Evolutionary conservation across 495 filamentous ascomycete species (phyloP), one percentile per base, ranked within the genome.

Genomic region (Bathelium albidoporum): DNA sequence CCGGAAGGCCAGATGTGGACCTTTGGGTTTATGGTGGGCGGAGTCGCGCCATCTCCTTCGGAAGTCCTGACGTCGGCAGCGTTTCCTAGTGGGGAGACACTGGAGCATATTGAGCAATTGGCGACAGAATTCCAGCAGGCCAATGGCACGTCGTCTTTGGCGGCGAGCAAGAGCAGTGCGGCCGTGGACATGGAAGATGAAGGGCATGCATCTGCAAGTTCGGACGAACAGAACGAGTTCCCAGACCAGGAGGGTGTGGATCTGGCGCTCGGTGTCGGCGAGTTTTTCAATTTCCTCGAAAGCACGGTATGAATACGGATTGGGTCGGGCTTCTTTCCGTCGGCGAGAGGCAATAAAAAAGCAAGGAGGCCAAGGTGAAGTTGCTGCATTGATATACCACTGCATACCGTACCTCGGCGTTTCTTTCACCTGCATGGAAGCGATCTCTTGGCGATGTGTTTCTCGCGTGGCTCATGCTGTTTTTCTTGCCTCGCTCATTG

Each of bases 381-480:
- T 55, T 55, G 49, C 24, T 55, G 49, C 49, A 55, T 55, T 29
- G 49, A 55, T 55, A 55, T 55, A 55, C 49, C 49, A 55, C 49
- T 55, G 49, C 49, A 55, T 55, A 26, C 7, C 5, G 24, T 55
- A 26, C n/a, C 4, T 20, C 5, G 49, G 49, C 49, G 49, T 55
- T 55, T 49, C 5, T 55, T 20, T 28, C 4, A 9, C 24, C 11
- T 9, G 49, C 49, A 55, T 49, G 5, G 49, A 29, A 7, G 24
- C 24, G 24, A 26, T 55, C 49, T 28, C 49, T 26, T 12, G 29
- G 49, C 24, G 49, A 29, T 11, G 11, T 49, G 5, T 55, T 55
- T 55, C 24, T 26, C 43, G 3, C 3, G 18, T 3, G 3, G n/a
- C 3, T n/a, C 9, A 3, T 39, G 34, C 34, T 39, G 14, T 39